Evolutionary conservation across 1,284 basidiomycete genomes (phyloP).

Genomic region (Cryptococcus sp.): DNA sequence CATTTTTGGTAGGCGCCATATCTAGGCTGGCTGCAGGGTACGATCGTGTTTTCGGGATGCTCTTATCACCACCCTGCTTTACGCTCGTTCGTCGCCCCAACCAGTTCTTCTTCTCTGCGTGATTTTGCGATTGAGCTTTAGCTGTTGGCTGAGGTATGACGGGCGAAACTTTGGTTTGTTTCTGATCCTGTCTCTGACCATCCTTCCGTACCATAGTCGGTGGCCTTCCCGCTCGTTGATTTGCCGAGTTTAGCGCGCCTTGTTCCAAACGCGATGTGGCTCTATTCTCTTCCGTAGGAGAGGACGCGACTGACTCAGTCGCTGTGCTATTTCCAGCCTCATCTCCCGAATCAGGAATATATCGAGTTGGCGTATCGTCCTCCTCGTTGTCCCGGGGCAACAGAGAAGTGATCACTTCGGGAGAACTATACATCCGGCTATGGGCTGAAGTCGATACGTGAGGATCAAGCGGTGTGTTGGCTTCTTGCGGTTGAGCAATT

Average conservation of each 20-base stretch:
- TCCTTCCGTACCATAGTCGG: neutral
- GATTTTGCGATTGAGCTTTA: neutral
- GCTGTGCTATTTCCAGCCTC: too few species aligned
- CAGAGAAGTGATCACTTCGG: neutral
- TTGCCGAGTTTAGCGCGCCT: too few species aligned
- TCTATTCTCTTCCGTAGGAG: too few species aligned
- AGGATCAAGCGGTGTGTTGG: neutral
- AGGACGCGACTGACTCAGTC: too few species aligned
- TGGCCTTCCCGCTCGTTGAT: neutral
- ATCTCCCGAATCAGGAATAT: neutral
- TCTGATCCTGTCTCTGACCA: neutral
- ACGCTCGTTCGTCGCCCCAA: conserved; percentile 12
- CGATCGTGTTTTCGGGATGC: neutral
- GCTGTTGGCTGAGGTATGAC: neutral
- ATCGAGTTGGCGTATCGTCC: too few species aligned
- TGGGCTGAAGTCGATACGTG: neutral
- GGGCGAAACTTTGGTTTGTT: neutral
- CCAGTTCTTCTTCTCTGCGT: conserved; percentile 13
- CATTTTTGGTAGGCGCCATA: neutral
- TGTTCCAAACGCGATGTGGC: too few species aligned
- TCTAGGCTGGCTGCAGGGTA: neutral
- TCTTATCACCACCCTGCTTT: conserved; percentile 6
- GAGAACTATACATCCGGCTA: neutral
- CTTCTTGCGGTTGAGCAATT: neutral
- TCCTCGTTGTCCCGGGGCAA: too few species aligned